Conservation (phyloP, 75 land plant genomes). For the Selaginella moellendorffii region DNA sequence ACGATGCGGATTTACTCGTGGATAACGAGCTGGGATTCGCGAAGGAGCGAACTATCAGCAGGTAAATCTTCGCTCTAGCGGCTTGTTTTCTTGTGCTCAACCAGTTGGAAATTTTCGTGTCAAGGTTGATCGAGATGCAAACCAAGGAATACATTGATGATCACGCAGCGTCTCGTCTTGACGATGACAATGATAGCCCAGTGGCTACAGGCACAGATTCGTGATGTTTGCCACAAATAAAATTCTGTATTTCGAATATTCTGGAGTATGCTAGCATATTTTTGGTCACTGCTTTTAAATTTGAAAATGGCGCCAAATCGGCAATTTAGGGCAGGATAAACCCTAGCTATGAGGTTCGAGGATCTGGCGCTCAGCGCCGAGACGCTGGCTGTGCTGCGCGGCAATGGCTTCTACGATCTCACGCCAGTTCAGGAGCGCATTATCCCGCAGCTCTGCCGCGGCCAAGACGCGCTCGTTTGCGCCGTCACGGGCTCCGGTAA, state of each 20-base stretch:
- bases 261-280: too few species aligned
- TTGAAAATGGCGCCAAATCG: too few species aligned
- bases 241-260: too few species aligned
- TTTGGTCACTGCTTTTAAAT: too few species aligned
- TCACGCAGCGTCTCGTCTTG: slow-evolving; percentile 34
- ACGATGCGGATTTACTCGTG: slow-evolving; percentile 66
- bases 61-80: slow-evolving; percentile 47
- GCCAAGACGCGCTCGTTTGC: slow-evolving; percentile 92
- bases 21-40: slow-evolving; percentile 96
- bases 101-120: too few species aligned
- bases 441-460: slow-evolving; percentile 58
- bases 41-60: slow-evolving; percentile 89
- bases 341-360: too few species aligned
- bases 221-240: too few species aligned
- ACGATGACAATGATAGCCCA: too few species aligned
- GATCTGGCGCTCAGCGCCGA: slow-evolving; percentile 47
- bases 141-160: slow-evolving; percentile 75
- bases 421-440: slow-evolving; percentile 94
- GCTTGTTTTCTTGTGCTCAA: too few species aligned
- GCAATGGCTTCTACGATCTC: slow-evolving; percentile 50
- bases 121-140: slow-evolving; percentile 80
- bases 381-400: slow-evolving; percentile 43
- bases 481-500: slow-evolving; percentile 99
- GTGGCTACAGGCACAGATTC: too few species aligned
- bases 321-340: too few species aligned